A percentile compares a stretch with the other conserved stretches of the same genome.
These are phyloP conservation scores for Chrysoporthe deuterocubensis DNA, from an alignment of 2,329 filamentous ascomycete species.

Conservation along the genomic window DNA sequence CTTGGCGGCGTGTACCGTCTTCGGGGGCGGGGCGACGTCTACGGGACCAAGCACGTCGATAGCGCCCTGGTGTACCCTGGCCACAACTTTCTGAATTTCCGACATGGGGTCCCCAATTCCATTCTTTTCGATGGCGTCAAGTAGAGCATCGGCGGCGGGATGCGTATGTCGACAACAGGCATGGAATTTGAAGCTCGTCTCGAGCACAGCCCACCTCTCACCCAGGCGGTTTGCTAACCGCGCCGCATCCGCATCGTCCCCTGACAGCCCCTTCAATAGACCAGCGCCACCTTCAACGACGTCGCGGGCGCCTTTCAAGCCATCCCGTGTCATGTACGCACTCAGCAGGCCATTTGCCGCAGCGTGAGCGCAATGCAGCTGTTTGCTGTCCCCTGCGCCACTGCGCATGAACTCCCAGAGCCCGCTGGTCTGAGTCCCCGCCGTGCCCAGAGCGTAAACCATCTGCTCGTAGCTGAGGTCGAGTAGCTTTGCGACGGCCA, in stretches of 20 bases:
- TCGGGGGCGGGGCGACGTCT: background rate
- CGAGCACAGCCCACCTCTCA: conserved; percentile 14
- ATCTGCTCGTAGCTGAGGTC: conserved; percentile 1
- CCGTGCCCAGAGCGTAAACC: background rate
- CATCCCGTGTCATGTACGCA: conserved; percentile 10
- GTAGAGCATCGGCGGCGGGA: conserved; percentile 16
- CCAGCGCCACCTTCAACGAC: conserved; percentile 12
- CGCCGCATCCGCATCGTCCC: background rate
- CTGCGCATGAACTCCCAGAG: conserved; percentile 18
- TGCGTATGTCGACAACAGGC: conserved; percentile 17
- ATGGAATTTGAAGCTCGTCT: conserved; percentile 20
- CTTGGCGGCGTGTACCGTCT: conserved; percentile 14
- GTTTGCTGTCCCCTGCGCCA: conserved; percentile 15
- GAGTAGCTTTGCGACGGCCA: conserved; percentile 15
- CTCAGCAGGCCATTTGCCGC: conserved; percentile 8
- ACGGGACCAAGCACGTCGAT: conserved; percentile 12
- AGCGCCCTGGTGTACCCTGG: conserved; percentile 13
- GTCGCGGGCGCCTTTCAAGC: conserved; percentile 4
- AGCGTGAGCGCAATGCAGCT: conserved; percentile 16
- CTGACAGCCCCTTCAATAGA: background rate
- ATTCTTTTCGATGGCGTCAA: background rate
- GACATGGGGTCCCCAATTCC: background rate
- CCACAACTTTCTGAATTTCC: background rate
- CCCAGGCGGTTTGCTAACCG: conserved; percentile 1
- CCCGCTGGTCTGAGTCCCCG: conserved; percentile 12